Evolutionary conservation across 768 basidiomycete species (phyloP), one percentile per base, ranked within the genome.

Genomic region (Amanita muscaria): DNA sequence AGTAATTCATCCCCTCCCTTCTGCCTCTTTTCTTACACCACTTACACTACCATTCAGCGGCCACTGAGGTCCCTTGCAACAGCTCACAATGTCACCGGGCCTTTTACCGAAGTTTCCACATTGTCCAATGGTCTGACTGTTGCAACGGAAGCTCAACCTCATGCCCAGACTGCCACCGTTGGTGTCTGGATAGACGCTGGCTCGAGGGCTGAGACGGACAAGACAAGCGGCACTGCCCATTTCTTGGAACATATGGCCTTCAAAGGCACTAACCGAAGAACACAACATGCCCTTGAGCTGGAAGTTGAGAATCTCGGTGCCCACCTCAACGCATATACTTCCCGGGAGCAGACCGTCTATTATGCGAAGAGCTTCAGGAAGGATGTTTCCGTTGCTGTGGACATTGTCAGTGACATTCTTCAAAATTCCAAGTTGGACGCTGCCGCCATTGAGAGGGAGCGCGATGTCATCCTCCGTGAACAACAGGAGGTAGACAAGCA

Each of bases 401-500:
- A 97, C 65, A 96, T 99, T 68, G 91, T 99, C 64, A 85, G 86
- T 56, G 96, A 99, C 64, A 98, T 99, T 57, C 77, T 98, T 34
- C 92, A 96, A 63, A 94, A 93, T 67, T 91, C 89, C 24, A 97
- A 92, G 69, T 75, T 98, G 40, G 96, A 99, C 59, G 65, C 63
- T 42, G 52, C 72, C 21, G 92, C 93, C 1, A 81, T 99, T 53
- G 96, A 98, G 67, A 73, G 93, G 52, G 96, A 98, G 69, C 80
- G 93, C 34, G 91, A 93, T 61, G 93, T 98, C 32, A 98, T 98
- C 53, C 65, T 98, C 44, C 76, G 96, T 51, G 96, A 99, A 64
- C 93, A 96, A 69, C 88, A 97, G 69, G 96, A 98, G 70, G 96
- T 98, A 23, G 92, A 96, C 68, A 98, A 98, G 71, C 92, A 96